Evolutionary conservation across 371 early-diverging fungal genomes (phyloP).

Genomic region (Coemansia sp.): DNA sequence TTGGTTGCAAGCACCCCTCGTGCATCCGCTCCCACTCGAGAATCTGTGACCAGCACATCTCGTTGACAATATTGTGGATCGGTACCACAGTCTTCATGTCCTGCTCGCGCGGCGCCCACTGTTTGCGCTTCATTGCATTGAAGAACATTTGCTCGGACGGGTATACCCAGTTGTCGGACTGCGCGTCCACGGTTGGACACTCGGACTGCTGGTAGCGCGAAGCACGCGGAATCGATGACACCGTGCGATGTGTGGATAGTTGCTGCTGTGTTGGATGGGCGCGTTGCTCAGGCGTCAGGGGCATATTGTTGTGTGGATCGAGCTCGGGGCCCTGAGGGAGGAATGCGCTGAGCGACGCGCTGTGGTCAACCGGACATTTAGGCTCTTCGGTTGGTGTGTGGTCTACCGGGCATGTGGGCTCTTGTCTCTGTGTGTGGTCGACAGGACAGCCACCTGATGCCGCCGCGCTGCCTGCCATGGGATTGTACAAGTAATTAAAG

Average conservation of each 20-base stretch:
- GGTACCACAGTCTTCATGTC: conserved; percentile 79
- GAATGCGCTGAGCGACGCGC: conserved; percentile 11
- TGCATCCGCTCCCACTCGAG: conserved; percentile 80
- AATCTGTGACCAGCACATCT: conserved; percentile 89
- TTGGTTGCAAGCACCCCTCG: conserved; percentile 55
- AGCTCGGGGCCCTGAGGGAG: conserved; percentile 7
- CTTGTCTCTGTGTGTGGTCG: neutral
- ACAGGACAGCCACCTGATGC: neutral
- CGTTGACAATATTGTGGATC: conserved; percentile 91
- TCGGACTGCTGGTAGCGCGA: conserved; percentile 34
- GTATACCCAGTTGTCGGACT: conserved; percentile 82
- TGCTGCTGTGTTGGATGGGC: conserved; percentile 54
- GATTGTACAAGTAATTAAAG: no score
- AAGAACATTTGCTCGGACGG: conserved; percentile 94
- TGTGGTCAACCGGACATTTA: conserved; percentile 31
- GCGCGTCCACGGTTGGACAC: conserved; percentile 35
- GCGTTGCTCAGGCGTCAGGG: conserved; percentile 62
- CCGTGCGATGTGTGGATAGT: conserved; percentile 67
- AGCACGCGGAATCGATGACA: conserved; percentile 60
- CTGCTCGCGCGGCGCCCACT: conserved; percentile 71
- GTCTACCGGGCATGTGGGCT: neutral
- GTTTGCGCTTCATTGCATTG: conserved; percentile 91
- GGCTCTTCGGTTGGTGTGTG: neutral
- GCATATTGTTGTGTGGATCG: conserved; percentile 86
- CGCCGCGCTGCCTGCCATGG: no score